Conservation (phyloP, 2,329 filamentous ascomycete genomes). For the Blastomyces emzantsi region DNA sequence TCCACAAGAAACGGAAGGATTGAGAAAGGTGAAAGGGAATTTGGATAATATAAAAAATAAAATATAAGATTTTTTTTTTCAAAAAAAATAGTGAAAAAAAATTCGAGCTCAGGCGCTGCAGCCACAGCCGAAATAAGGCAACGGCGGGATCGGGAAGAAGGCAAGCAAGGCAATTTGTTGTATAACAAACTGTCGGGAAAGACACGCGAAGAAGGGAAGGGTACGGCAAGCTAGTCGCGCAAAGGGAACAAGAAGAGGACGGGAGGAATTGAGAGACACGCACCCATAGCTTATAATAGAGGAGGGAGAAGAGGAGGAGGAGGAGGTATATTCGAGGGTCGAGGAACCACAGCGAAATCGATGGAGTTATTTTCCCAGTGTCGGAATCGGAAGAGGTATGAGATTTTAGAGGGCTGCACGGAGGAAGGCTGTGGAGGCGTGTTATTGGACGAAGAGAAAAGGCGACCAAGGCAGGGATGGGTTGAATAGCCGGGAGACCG, state of each 20-base stretch:
- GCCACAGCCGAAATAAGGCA: conserved; percentile 6
- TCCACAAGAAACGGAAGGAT: not conserved
- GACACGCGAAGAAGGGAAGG: conserved; percentile 7
- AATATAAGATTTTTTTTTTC: not conserved
- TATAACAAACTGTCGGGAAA: conserved; percentile 6
- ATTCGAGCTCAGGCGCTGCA: conserved; percentile 1
- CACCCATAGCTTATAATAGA: conserved; percentile 16
- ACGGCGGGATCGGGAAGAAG: conserved; percentile 4
- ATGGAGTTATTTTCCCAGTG: conserved; percentile 1
- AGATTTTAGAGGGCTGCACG: conserved; percentile 7
- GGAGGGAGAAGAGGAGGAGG: conserved; percentile 10
- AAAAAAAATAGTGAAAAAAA: not conserved
- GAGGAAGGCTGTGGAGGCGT: conserved; percentile 4
- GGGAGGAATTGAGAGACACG: conserved; percentile 13
- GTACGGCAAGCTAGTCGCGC: conserved; percentile 4
- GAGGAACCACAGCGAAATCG: conserved; percentile 1
- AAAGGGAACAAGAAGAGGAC: not conserved
- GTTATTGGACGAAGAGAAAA: conserved; percentile 1
- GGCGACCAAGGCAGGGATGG: conserved; percentile 4
- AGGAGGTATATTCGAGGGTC: conserved; percentile 2
- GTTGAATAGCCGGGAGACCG: not conserved
- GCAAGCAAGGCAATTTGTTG: conserved; percentile 1
- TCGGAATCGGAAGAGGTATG: not conserved
- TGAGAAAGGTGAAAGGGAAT: not conserved
- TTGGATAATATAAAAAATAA: not conserved